These are phyloP conservation scores for Epichloe hybrida DNA, from an alignment of 2,329 filamentous ascomycete genomes.

Conservation along the genomic window DNA sequence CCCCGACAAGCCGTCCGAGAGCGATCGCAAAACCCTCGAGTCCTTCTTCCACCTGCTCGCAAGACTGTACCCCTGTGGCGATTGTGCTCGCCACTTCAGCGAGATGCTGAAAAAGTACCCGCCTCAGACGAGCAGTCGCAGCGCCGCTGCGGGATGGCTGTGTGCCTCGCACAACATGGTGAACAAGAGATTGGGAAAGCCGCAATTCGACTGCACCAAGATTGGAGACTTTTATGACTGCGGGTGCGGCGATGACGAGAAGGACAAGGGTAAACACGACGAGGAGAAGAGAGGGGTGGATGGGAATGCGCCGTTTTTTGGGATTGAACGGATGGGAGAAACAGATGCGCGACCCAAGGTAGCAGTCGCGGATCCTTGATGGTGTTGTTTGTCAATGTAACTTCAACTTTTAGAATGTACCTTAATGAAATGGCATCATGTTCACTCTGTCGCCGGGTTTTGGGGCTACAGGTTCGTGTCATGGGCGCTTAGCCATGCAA, in stretches of 20 bases:
- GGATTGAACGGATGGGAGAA: not conserved
- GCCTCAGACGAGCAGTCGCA: constrained; percentile 50
- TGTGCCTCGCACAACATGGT: constrained; percentile 57
- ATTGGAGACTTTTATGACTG: constrained; percentile 62
- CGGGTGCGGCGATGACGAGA: constrained; percentile 51
- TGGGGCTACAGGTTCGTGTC: too few relatives aligned
- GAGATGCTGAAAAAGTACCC: constrained; percentile 47
- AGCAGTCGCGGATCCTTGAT: not conserved
- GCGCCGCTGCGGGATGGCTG: constrained; percentile 52
- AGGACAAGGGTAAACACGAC: constrained; percentile 19
- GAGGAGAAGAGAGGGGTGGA: constrained; percentile 2
- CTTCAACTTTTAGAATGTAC: not conserved
- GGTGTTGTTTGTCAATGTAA: not conserved
- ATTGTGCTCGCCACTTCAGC: constrained; percentile 56
- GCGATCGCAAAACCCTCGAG: constrained; percentile 49
- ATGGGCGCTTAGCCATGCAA: too few relatives aligned
- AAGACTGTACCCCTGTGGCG: constrained; percentile 57
- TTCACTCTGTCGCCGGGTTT: not conserved
- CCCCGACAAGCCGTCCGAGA: constrained; percentile 46
- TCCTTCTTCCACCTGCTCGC: constrained; percentile 54
- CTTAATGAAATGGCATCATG: not conserved
- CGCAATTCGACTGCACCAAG: constrained; percentile 49
- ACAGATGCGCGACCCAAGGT: not conserved
- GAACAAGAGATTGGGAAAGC: constrained; percentile 49
- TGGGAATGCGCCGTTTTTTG: too few relatives aligned